Evolutionary conservation across 768 basidiomycete genomes (phyloP), one percentile per base, ranked within the genome.

Genomic region (Suillus subaureus): DNA sequence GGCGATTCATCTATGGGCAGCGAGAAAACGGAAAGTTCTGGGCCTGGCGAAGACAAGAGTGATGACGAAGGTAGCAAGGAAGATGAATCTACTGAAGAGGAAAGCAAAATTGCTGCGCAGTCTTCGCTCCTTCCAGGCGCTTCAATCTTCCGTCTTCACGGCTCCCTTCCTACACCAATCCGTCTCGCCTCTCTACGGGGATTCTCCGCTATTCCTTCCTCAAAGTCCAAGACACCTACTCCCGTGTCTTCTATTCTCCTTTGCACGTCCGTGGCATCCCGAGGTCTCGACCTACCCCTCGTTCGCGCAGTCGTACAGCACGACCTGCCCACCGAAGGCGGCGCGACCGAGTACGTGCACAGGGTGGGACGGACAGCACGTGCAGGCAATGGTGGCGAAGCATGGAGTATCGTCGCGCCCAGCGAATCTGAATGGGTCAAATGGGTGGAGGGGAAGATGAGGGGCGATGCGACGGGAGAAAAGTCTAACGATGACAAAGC

Each of bases 141-240:
- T 0, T 84, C 87, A 6, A 83, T 99, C 61, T 97, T 90, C 78
- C 90, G 96, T 23, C 85, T 99, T 3, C 97, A 99, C 73, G 97
- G 97, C 28, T 97, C 94, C 9, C 84, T 99, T 15, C 89, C 96
- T 0, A 89, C 93, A 2, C 80, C 84, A 26, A 88, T 85, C 18
- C 95, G 97, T 69, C 83, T 93, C 31, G 86, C 90, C 6, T 93
- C 94, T 3, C 81, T 99, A n/a, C 88, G 86, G 13, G 87, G 86
- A 2, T 99, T 99, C 78, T 86, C 94, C 39, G 82, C 82, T 43
- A 73, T 70, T 61, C 70, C 77, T 7, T 70, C 77, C 21, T 65
- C 73, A 6, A 81, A 78, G 62, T 61, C 68, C 23, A 73, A 70
- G 70, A 69, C 64, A 66, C 68, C 74, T 67, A 69, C 68, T 40